These are phyloP conservation scores for Chlorella sorokiniana DNA, from an alignment of 139 green algal genomes.

Conservation along the genomic window DNA sequence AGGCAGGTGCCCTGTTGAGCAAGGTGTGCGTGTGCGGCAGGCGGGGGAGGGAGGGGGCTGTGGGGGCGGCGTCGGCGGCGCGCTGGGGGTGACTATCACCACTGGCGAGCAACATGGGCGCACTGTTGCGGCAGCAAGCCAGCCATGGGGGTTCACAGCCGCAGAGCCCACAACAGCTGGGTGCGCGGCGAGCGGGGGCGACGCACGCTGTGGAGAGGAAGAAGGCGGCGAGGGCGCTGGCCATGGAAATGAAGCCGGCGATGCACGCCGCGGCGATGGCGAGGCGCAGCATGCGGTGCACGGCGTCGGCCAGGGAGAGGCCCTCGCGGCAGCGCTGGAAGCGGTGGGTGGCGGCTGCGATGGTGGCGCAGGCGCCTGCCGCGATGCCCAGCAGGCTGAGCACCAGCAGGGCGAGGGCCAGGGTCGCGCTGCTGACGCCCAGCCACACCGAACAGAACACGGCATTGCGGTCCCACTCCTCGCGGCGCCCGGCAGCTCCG, in stretches of 20 bases:
- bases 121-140: too few species aligned
- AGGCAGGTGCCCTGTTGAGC: too few species aligned
- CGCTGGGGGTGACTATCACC: too few species aligned
- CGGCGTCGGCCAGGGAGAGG: background rate
- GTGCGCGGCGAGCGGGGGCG: background rate
- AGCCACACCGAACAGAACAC: constrained; percentile 4
- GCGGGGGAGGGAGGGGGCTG: too few species aligned
- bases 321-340: background rate
- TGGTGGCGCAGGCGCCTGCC: background rate
- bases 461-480: background rate
- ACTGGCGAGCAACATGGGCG: too few species aligned
- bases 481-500: background rate
- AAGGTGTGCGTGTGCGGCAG: too few species aligned
- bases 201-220: background rate
- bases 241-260: background rate
- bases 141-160: too few species aligned
- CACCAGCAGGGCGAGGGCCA: background rate
- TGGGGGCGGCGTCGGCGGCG: too few species aligned
- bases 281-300: background rate
- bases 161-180: too few species aligned
- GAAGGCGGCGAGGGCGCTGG: background rate
- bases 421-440: background rate
- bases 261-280: background rate
- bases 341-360: background rate
- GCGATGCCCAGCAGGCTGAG: background rate